Conservation (phyloP, 2,329 filamentous ascomycete genomes). For the Calonectria pseudoturangicola region DNA sequence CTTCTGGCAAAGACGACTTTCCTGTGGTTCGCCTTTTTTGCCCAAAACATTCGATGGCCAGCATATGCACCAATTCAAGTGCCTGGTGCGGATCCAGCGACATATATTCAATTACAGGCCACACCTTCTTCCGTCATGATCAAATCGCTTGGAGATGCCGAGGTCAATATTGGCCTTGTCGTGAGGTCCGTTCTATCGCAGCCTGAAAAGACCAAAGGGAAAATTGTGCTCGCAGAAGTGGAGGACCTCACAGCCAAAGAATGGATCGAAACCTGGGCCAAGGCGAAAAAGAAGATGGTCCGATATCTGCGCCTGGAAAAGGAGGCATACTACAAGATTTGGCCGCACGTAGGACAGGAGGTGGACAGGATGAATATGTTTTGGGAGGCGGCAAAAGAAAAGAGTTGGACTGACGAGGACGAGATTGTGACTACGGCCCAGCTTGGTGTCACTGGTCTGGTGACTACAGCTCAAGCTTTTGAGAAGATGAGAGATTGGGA, state of each 20-base stretch:
- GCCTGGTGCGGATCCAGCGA: slow-evolving; percentile 37
- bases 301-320: slow-evolving; percentile 53
- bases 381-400: slow-evolving; percentile 52
- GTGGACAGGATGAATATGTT: slow-evolving; percentile 55
- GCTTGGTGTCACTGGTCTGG: slow-evolving; percentile 49
- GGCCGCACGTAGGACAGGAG: slow-evolving; percentile 55
- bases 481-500: slow-evolving; percentile 29
- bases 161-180: slow-evolving; percentile 58
- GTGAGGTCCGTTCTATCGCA: slow-evolving; percentile 57
- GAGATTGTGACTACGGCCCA: slow-evolving; percentile 51
- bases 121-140: slow-evolving; percentile 54
- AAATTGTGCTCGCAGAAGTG: slow-evolving; percentile 55
- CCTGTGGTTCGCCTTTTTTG: slow-evolving; percentile 61
- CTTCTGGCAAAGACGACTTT: slow-evolving; percentile 64
- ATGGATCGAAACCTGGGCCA: slow-evolving; percentile 57
- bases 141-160: slow-evolving; percentile 56
- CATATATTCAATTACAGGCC: slow-evolving; percentile 57
- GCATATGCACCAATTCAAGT: slow-evolving; percentile 38
- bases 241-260: slow-evolving; percentile 53
- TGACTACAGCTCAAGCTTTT: slow-evolving; percentile 39
- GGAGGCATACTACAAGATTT: slow-evolving; percentile 55
- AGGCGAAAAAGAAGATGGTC: slow-evolving; percentile 50
- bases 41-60: slow-evolving; percentile 55
- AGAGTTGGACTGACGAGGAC: slow-evolving; percentile 50
- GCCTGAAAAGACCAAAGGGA: slow-evolving; percentile 55